These are phyloP conservation scores for Nemania serpens DNA, from an alignment of 2,329 filamentous ascomycete genomes.

Conservation along the genomic window DNA sequence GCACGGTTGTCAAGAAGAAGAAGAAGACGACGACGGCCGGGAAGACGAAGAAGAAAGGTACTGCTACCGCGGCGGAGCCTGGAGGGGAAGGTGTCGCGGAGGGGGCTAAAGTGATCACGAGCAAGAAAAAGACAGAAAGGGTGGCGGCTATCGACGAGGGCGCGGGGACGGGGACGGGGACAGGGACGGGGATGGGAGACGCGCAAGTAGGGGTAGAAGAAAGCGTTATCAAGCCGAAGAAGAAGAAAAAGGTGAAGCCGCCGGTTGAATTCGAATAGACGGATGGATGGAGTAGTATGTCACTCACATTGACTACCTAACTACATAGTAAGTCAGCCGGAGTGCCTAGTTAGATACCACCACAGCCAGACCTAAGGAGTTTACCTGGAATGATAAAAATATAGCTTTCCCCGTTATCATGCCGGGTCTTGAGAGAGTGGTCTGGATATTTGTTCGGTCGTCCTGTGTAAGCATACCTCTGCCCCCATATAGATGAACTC, in stretches of 20 bases:
- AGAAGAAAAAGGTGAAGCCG: constrained; percentile 53
- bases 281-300: neutral
- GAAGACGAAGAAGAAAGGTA: constrained; percentile 53
- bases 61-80: neutral
- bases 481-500: neutral
- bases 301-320: neutral
- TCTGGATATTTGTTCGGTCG: too few relatives aligned
- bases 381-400: neutral
- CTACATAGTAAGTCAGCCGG: neutral
- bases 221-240: constrained; percentile 48
- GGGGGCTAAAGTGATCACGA: constrained; percentile 17
- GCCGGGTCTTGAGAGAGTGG: too few relatives aligned
- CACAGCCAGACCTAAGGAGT: neutral
- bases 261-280: constrained; percentile 36
- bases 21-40: constrained; percentile 69
- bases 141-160: constrained; percentile 36
- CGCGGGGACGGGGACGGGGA: constrained; percentile 11
- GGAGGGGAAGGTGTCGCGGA: constrained; percentile 4
- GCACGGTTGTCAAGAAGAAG: constrained; percentile 69
- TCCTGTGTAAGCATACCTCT: too few relatives aligned
- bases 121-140: constrained; percentile 56
- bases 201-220: constrained; percentile 16
- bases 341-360: too few relatives aligned
- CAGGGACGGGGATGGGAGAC: constrained; percentile 22
- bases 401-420: too few relatives aligned